phyloP scores from a whole-genome alignment of 345 rosid genomes.

The Heritiera littoralis region DNA sequence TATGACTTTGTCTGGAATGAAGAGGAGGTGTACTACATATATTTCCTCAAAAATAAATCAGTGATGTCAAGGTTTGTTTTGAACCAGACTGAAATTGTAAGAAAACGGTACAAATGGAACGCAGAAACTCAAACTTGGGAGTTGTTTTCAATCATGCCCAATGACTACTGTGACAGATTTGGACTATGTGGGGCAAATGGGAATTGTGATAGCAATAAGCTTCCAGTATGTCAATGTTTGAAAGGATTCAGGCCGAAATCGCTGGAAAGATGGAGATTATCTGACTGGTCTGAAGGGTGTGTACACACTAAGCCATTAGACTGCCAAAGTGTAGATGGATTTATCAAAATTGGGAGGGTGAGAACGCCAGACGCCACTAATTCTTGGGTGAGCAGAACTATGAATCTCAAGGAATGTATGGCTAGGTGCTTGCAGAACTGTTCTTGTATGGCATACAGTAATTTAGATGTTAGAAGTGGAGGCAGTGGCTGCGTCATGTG shows the following conservation, averaged over 20 bases:
- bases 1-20: slow-evolving; percentile 33
- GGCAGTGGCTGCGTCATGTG: slow-evolving; percentile 24
- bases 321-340: slow-evolving; percentile 34
- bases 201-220: slow-evolving; percentile 29
- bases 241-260: slow-evolving; percentile 39
- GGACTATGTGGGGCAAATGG: slow-evolving; percentile 42
- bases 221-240: slow-evolving; percentile 42
- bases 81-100: too few relatives aligned
- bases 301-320: slow-evolving; percentile 26
- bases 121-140: slow-evolving; percentile 31
- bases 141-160: slow-evolving; percentile 28
- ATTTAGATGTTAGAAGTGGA: slow-evolving; percentile 2
- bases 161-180: slow-evolving; percentile 42
- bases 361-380: slow-evolving; percentile 42
- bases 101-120: slow-evolving; percentile 28
- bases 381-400: slow-evolving; percentile 25
- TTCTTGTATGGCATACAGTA: slow-evolving; percentile 26
- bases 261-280: slow-evolving; percentile 28
- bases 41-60: too few relatives aligned
- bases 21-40: slow-evolving; percentile 15
- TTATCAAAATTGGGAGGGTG: slow-evolving; percentile 27
- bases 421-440: slow-evolving; percentile 22
- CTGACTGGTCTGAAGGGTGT: slow-evolving; percentile 49
- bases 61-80: too few relatives aligned
- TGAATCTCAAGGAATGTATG: slow-evolving; percentile 25